Base-by-base conservation (phyloP, 208 protist species). In the Endotrypanum monterogeii region DNA sequence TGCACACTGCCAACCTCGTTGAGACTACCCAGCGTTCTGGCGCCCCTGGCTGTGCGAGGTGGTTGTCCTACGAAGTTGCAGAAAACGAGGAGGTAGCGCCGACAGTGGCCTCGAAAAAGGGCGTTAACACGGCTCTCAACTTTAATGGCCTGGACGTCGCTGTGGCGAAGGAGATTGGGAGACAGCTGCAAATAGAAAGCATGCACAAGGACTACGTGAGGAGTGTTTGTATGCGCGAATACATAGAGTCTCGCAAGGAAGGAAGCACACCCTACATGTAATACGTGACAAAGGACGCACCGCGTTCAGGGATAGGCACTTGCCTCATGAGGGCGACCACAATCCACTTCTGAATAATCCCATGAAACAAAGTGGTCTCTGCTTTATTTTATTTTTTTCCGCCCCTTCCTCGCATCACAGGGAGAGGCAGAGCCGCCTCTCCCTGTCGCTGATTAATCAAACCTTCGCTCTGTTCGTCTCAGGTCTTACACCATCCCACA, bases 121-220 rank as follows among this genome's bases (percentile, higher is more conserved):
- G 60, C 23, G 14, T 46, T 44, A 83, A 84, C 66, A 83, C 75
- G 7, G 83, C 79, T 16, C 58, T 83, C 6, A 7, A 1, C 16
- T 82, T 83, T 16, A 79, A 67, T 28, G 80, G 78, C 7, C 14
- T 67, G 30, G 83, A 84, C 28, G 80, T 78, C 0, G 69, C 75
- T 0, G 80, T 80, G 9, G 79, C 50, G 39, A 83, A 79, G 66
- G 83, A 85, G 37, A 84, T 82, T 12, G 76, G 71, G 16, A 35
- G 35, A 50, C 37, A 67, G 50, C 69, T 85, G 58, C 61, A 52
- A 11, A 35, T 41, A 0, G 28, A 66, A 51, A 28, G 28, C 32
- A 14, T 1, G 2, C 12, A 58, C 32, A 50, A 70, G 2, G 28
- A 25, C 7, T 20, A 44, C 23, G 23, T 50, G 37, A 50, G 71